phyloP scores from a whole-genome alignment of 129 eudicot genomes.

The Artemisia annua region DNA sequence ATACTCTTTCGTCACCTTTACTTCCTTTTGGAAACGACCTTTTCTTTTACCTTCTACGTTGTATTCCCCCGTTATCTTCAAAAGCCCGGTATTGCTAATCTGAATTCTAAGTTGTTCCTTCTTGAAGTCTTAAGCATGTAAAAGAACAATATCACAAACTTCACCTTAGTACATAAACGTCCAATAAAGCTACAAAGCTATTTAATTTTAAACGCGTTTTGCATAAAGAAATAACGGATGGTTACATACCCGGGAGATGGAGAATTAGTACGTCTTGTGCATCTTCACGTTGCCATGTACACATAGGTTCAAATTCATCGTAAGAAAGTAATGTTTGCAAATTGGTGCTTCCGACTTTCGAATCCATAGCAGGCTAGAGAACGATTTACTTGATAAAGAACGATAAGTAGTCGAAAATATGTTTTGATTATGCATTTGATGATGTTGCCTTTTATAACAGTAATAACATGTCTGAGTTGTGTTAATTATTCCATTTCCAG shows the following conservation, averaged over 20 bases:
- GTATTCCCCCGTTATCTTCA: conserved; percentile 64
- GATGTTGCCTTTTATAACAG: conserved; percentile 21
- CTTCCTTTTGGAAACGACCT: conserved; percentile 62
- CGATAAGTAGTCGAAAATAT: conserved; percentile 6
- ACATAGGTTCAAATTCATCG: conserved; percentile 72
- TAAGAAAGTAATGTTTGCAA: conserved; percentile 29
- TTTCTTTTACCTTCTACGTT: conserved; percentile 29
- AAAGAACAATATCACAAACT: background rate
- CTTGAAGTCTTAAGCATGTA: conserved; percentile 49
- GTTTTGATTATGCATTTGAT: conserved; percentile 15
- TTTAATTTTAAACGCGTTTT: background rate
- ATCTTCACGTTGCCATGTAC: conserved; percentile 63
- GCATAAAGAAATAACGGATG: background rate
- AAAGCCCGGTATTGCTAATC: conserved; percentile 45
- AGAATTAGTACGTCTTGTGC: conserved; percentile 47
- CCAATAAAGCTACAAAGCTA: background rate
- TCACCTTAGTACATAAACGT: no score
- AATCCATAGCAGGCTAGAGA: conserved; percentile 23
- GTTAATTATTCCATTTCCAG: conserved; percentile 34
- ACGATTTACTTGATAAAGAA: background rate
- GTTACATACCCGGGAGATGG: conserved; percentile 59
- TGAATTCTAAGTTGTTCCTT: conserved; percentile 61
- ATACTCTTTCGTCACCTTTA: conserved; percentile 40
- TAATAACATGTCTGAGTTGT: conserved; percentile 11
- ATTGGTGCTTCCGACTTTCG: conserved; percentile 30